Evolutionary conservation across 2,329 filamentous ascomycete genomes (phyloP), one percentile per base, ranked within the genome.

Genomic region (Alternaria consortialis): DNA sequence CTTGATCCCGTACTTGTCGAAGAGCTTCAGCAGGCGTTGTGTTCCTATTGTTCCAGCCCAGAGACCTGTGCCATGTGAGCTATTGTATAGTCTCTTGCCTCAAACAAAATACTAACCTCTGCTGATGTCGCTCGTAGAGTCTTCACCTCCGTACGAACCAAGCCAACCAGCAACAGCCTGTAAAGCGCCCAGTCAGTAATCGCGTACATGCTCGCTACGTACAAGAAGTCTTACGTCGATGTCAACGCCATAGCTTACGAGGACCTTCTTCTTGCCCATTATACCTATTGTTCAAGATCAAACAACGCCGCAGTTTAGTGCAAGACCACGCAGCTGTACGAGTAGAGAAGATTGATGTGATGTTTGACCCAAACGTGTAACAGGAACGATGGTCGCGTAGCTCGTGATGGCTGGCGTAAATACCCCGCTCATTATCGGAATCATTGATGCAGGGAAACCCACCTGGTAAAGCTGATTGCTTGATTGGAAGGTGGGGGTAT

Each of bases 1-100:
- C 75, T 90, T 91, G 77, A 92, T 91, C 64, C 87, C 84, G 79
- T 92, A 89, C 72, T 91, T 91, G n/a, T 88, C 84, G 69, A 92
- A 90, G 4, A 93, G 79, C 69, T 90, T 91, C 20, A 93, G 83
- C 1, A 93, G 81, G 1, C 90, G 86, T 15, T 85, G 83, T 0
- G 87, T 87, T 44, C 91, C 90, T 40, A 90, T 81, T 0, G 89
- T 91, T 15, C 90, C 90, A 2, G 91, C 90, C 70, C 87, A 93
- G 27, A 91, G 78, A 60, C 86, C 84, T 87, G 65, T 61, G n/a
- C 1, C 13, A 2, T 25, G 42, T 70, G 25, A 69, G 43, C 29
- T 39, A n/a, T n/a, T 7, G 12, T 53, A 12, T 7, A 13, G 13
- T 7, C 31, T 17, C 29, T 15, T 25, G 11, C 11, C 7, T 36